These are phyloP conservation scores for Hemerocallis citrina DNA, from an alignment of 106 monocot species.

Conservation along the genomic window DNA sequence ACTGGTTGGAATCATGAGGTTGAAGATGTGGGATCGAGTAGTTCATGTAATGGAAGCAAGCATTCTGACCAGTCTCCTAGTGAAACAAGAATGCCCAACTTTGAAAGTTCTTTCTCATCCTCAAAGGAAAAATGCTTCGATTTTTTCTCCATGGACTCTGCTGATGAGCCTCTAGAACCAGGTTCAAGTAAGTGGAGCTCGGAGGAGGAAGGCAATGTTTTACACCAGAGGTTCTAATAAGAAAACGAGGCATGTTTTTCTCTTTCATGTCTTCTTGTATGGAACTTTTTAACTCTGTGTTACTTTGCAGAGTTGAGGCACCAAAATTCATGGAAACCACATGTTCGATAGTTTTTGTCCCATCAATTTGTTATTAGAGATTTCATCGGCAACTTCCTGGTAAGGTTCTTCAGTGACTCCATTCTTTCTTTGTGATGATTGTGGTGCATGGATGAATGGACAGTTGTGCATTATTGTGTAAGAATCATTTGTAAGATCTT, in stretches of 20 bases:
- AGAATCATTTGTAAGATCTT: not conserved
- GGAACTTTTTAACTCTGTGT: too few relatives aligned
- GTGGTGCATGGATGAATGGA: not conserved
- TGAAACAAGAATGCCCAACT: too few relatives aligned
- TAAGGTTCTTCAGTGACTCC: not conserved
- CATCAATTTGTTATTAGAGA: not conserved
- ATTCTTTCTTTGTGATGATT: not conserved
- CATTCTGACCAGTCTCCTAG: too few relatives aligned
- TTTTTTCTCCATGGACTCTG: slow-evolving; percentile 5
- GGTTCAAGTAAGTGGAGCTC: slow-evolving; percentile 32
- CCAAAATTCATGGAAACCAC: not conserved
- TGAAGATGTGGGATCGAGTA: slow-evolving; percentile 49
- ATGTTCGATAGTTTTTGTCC: not conserved
- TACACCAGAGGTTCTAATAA: not conserved
- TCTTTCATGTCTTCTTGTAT: not conserved
- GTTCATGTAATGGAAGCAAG: slow-evolving; percentile 33
- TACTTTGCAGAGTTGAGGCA: not conserved
- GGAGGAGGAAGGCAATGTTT: slow-evolving; percentile 6
- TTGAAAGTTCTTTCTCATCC: slow-evolving; percentile 7
- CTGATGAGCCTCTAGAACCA: slow-evolving; percentile 20
- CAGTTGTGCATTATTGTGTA: not conserved
- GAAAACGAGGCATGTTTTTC: not conserved
- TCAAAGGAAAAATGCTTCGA: slow-evolving; percentile 20
- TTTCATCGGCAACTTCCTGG: not conserved
- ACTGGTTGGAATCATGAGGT: slow-evolving; percentile 20